Conservation (phyloP, 2,329 filamentous ascomycete species). For the Claviceps arundinis region DNA sequence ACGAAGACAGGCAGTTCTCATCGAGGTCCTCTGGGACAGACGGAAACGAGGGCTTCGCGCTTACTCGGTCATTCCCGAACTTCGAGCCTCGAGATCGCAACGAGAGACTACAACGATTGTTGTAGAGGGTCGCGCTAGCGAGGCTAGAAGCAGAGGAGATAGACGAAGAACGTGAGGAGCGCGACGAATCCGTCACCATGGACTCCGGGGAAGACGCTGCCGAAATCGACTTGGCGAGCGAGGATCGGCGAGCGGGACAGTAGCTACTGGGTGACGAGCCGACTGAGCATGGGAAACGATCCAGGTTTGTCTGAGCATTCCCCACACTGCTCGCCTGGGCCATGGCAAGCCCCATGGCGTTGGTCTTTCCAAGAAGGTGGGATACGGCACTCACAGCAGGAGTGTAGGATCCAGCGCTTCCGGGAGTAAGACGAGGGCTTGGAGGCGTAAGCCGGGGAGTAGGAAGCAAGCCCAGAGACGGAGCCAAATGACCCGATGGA, state of each 20-base stretch:
- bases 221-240: constrained; percentile 49
- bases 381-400: constrained; percentile 44
- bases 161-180: constrained; percentile 50
- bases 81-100: constrained; percentile 52
- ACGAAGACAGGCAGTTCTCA: constrained; percentile 34
- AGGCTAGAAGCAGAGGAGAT: constrained; percentile 50
- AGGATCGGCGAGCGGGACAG: constrained; percentile 41
- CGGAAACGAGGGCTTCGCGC: constrained; percentile 37
- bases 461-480: constrained; percentile 39
- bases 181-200: constrained; percentile 51
- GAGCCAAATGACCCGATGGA: constrained; percentile 33
- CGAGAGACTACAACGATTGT: constrained; percentile 34
- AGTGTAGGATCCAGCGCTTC: constrained; percentile 40
- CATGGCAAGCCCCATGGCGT: constrained; percentile 50
- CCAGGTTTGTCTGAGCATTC: constrained; percentile 32
- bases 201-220: constrained; percentile 53
- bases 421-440: constrained; percentile 45
- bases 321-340: constrained; percentile 35
- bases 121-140: constrained; percentile 39
- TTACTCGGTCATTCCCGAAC: constrained; percentile 42
- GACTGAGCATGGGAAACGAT: constrained; percentile 36
- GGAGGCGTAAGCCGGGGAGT: constrained; percentile 48
- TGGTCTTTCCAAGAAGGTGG: constrained; percentile 33
- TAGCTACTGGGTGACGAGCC: constrained; percentile 40
- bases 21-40: constrained; percentile 45